These are phyloP conservation scores for Shiraia bambusicola DNA, from an alignment of 2,329 filamentous ascomycete genomes.

Conservation along the genomic window DNA sequence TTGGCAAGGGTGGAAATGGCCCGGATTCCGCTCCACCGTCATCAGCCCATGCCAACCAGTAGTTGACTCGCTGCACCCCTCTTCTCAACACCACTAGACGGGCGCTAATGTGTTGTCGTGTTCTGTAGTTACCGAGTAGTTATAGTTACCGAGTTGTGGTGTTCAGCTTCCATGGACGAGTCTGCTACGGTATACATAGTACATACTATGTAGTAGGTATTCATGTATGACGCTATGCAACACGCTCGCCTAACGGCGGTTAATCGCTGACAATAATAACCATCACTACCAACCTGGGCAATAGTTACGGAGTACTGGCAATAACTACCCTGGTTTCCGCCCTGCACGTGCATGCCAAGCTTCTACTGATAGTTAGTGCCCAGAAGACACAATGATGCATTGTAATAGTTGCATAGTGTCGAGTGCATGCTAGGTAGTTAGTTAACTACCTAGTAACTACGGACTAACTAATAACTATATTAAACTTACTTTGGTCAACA, in stretches of 20 bases:
- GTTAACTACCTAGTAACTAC: too few relatives aligned
- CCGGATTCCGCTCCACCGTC: slow-evolving; percentile 28
- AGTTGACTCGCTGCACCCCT: slow-evolving; percentile 13
- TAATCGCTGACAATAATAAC: not conserved
- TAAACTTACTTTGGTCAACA: too few relatives aligned
- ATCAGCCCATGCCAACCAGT: slow-evolving; percentile 25
- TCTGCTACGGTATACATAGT: too few relatives aligned
- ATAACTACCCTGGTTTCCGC: not conserved
- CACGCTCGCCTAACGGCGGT: slow-evolving; percentile 13
- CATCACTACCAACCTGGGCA: not conserved
- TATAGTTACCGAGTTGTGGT: too few relatives aligned
- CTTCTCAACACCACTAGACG: slow-evolving; percentile 6
- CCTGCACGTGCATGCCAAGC: slow-evolving; percentile 8
- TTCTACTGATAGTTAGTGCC: slow-evolving; percentile 12
- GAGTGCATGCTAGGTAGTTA: too few relatives aligned
- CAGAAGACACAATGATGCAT: too few relatives aligned
- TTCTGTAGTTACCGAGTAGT: too few relatives aligned
- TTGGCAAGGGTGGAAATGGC: slow-evolving; percentile 20
- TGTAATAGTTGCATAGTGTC: too few relatives aligned
- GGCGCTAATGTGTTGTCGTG: slow-evolving; percentile 2
- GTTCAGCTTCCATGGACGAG: slow-evolving; percentile 7
- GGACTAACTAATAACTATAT: too few relatives aligned
- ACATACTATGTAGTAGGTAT: too few relatives aligned
- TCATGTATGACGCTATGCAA: slow-evolving; percentile 17
- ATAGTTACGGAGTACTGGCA: not conserved